phyloP scores from a whole-genome alignment of 2,329 filamentous ascomycete species.

The Dissoconium aciculare region DNA sequence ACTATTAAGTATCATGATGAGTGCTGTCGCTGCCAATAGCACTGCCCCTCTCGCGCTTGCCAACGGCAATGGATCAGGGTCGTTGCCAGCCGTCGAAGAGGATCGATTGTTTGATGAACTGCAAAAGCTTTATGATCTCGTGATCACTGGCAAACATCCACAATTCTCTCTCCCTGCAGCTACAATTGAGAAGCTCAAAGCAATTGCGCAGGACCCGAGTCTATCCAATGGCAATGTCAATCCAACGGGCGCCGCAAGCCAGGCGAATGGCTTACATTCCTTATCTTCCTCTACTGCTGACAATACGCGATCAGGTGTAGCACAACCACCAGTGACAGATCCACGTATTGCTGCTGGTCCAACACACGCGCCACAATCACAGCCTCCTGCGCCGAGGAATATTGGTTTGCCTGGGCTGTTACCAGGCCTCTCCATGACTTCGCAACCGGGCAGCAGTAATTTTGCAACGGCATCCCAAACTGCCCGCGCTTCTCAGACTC shows the following conservation, averaged over 20 bases:
- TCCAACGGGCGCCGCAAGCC: background rate
- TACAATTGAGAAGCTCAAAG: slow-evolving; percentile 29
- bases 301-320: slow-evolving; percentile 13
- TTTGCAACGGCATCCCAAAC: slow-evolving; percentile 41
- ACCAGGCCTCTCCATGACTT: slow-evolving; percentile 14
- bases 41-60: no score
- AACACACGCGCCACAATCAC: background rate
- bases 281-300: slow-evolving; percentile 13
- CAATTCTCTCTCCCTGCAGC: slow-evolving; percentile 43
- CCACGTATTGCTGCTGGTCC: background rate
- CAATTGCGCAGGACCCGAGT: slow-evolving; percentile 7
- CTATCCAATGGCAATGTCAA: no score
- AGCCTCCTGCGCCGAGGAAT: background rate
- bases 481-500: slow-evolving; percentile 54
- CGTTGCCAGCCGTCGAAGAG: slow-evolving; percentile 18
- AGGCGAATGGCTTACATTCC: slow-evolving; percentile 1
- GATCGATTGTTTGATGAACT: slow-evolving; percentile 55
- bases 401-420: background rate
- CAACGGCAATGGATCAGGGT: slow-evolving; percentile 9
- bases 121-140: slow-evolving; percentile 61
- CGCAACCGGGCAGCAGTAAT: slow-evolving; percentile 5
- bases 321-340: slow-evolving; percentile 4
- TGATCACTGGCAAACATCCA: slow-evolving; percentile 62
- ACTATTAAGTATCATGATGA: no score
- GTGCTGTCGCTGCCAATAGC: no score